Conservation (phyloP, 129 eudicot genomes). For the Heracleum sosnowskyi region DNA sequence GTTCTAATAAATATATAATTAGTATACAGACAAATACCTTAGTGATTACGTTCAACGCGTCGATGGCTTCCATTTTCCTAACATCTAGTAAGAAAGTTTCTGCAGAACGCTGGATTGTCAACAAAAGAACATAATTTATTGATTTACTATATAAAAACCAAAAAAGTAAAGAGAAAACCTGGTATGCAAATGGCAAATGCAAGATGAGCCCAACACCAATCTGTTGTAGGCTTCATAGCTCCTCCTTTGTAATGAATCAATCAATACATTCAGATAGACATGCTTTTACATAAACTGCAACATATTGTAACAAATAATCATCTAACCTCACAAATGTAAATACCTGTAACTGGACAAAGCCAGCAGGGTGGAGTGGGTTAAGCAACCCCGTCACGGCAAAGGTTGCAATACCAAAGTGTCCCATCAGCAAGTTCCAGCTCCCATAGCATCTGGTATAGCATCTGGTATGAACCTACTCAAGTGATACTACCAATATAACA, state of each 20-base stretch:
- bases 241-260: conserved; percentile 46
- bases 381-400: conserved; percentile 96
- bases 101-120: conserved; percentile 30
- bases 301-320: not conserved
- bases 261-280: not conserved
- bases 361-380: conserved; percentile 75
- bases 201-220: conserved; percentile 98
- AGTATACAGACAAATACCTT: conserved; percentile 41
- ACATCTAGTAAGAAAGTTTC: conserved; percentile 86
- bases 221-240: conserved; percentile 97
- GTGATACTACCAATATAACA: not conserved
- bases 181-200: conserved; percentile 99
- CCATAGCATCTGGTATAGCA: conserved; percentile 99
- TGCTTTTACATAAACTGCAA: not conserved
- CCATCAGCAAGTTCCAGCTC: conserved; percentile 82
- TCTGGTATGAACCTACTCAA: conserved; percentile 82
- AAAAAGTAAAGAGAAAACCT: conserved; percentile 33
- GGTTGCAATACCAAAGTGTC: conserved; percentile 85
- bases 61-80: conserved; percentile 94
- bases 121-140: conserved; percentile 2
- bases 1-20: not conserved
- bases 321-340: not conserved
- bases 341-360: conserved; percentile 91
- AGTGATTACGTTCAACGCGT: conserved; percentile 69
- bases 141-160: not conserved